phyloP scores from a whole-genome alignment of 371 early-diverging fungal species.

The Mortierella sp. region DNA sequence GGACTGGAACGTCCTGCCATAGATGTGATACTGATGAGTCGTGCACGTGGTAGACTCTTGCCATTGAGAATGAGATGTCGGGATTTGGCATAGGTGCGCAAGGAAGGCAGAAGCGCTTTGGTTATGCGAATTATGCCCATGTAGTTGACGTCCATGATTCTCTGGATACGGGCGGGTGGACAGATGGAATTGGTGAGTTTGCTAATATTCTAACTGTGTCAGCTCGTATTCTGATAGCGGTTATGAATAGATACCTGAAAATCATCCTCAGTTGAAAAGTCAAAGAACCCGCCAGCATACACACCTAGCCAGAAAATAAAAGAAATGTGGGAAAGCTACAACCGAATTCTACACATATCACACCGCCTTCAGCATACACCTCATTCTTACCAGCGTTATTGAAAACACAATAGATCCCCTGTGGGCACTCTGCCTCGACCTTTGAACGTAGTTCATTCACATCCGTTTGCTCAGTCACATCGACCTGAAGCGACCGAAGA shows the following conservation, averaged over 20 bases:
- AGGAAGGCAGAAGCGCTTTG: slow-evolving; percentile 52
- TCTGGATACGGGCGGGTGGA: slow-evolving; percentile 11
- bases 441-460: slow-evolving; percentile 39
- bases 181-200: background rate
- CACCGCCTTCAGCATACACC: too few species aligned
- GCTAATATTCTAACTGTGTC: background rate
- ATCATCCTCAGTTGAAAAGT: slow-evolving; percentile 42
- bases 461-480: slow-evolving; percentile 53
- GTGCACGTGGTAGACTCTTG: slow-evolving; percentile 45
- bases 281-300: slow-evolving; percentile 47
- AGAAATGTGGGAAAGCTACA: too few species aligned
- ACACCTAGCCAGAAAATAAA: slow-evolving; percentile 17
- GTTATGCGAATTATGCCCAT: slow-evolving; percentile 58
- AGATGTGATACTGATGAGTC: slow-evolving; percentile 57
- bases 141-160: slow-evolving; percentile 59
- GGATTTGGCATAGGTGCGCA: slow-evolving; percentile 51
- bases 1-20: slow-evolving; percentile 56
- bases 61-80: slow-evolving; percentile 34
- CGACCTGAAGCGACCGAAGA: slow-evolving; percentile 34
- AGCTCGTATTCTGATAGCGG: too few species aligned
- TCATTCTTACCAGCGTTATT: slow-evolving; percentile 45
- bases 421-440: slow-evolving; percentile 48
- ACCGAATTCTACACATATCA: background rate
- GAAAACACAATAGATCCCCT: slow-evolving; percentile 49
- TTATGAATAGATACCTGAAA: slow-evolving; percentile 34